Evolutionary conservation across 176 grass and related monocot species (phyloP).

Genomic region (Lolium perenne): DNA sequence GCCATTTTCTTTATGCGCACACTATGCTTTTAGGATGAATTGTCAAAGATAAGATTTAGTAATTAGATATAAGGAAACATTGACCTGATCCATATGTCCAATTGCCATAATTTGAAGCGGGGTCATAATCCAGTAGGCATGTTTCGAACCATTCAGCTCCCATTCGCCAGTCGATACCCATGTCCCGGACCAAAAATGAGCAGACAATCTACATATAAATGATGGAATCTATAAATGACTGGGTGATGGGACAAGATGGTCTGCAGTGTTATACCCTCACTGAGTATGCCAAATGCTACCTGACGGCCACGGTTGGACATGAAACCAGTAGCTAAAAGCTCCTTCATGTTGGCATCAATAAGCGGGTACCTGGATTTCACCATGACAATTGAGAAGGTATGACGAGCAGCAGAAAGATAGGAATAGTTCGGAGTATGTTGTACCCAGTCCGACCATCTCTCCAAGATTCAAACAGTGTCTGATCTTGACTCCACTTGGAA

Average conservation of each 20-base stretch:
- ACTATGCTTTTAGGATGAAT: background rate
- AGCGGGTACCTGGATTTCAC: slow-evolving; percentile 73
- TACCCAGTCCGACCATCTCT: slow-evolving; percentile 87
- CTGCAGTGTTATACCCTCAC: background rate
- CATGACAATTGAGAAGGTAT: slow-evolving; percentile 11
- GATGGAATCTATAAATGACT: background rate
- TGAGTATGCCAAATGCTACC: slow-evolving; percentile 31
- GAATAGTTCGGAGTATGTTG: background rate
- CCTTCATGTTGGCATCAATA: slow-evolving; percentile 97
- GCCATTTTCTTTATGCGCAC: background rate
- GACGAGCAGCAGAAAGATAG: background rate
- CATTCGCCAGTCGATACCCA: slow-evolving; percentile 94
- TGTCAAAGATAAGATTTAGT: slow-evolving; percentile 21
- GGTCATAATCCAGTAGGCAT: slow-evolving; percentile 88
- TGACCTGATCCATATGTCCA: slow-evolving; percentile 97
- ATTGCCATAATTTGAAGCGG: slow-evolving; percentile 93
- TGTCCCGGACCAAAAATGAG: slow-evolving; percentile 95
- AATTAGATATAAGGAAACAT: slow-evolving; percentile 18
- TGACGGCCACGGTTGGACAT: slow-evolving; percentile 92
- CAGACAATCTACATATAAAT: slow-evolving; percentile 78
- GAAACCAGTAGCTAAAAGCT: slow-evolving; percentile 79
- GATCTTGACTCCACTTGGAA: slow-evolving; percentile 76
- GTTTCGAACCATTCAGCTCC: slow-evolving; percentile 96
- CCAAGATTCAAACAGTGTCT: slow-evolving; percentile 75
- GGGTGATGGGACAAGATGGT: background rate